These are phyloP conservation scores for Corynascus novoguineensis DNA, from an alignment of 495 filamentous ascomycete species.

Conservation along the genomic window DNA sequence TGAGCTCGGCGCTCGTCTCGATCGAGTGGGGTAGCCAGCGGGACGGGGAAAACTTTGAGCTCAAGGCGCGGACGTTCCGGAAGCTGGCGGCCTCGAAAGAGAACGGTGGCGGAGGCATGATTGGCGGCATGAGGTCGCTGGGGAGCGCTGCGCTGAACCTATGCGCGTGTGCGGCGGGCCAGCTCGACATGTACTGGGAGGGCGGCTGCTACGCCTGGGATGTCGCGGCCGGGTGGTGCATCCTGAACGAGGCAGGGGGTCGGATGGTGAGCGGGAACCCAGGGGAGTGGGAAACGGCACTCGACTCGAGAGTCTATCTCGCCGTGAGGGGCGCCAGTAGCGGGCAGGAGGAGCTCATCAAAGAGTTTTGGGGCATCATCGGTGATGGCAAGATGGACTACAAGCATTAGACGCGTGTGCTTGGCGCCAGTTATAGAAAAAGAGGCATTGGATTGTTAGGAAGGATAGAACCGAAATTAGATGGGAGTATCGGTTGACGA, in stretches of 20 bases:
- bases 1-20: slow-evolving; percentile 59
- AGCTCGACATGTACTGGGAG: slow-evolving; percentile 85
- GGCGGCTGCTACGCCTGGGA: slow-evolving; percentile 95
- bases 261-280: slow-evolving; percentile 72
- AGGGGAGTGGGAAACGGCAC: slow-evolving; percentile 62
- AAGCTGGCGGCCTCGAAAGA: slow-evolving; percentile 58
- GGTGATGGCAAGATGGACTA: slow-evolving; percentile 48
- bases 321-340: slow-evolving; percentile 61
- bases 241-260: slow-evolving; percentile 79
- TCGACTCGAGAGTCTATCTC: slow-evolving; percentile 77
- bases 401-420: slow-evolving; percentile 20
- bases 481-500: not conserved
- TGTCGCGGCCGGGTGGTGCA: slow-evolving; percentile 86
- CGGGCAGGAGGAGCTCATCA: slow-evolving; percentile 69
- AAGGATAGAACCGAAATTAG: not conserved
- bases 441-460: not conserved
- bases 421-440: not conserved
- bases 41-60: slow-evolving; percentile 65
- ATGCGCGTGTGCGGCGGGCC: slow-evolving; percentile 72
- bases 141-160: slow-evolving; percentile 82
- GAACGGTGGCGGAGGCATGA: slow-evolving; percentile 73
- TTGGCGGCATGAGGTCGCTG: slow-evolving; percentile 67
- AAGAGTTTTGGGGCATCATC: slow-evolving; percentile 70
- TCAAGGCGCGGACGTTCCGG: slow-evolving; percentile 65
- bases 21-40: slow-evolving; percentile 77